phyloP scores from a whole-genome alignment of 1,284 basidiomycete genomes.

The Cutaneotrichosporon arboriforme region DNA sequence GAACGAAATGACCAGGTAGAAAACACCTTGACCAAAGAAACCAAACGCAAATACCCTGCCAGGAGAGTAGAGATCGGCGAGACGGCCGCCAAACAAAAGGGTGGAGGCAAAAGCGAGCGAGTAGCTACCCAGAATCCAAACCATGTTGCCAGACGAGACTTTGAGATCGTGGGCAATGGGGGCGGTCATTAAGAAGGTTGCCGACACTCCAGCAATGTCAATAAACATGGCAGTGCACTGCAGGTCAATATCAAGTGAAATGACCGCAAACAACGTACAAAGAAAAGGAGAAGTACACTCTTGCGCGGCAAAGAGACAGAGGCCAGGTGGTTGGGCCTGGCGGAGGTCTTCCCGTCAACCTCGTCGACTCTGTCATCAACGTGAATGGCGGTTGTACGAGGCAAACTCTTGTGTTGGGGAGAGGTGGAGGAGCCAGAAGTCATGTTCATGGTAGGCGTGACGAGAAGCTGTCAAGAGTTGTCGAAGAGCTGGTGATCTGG shows the following conservation, averaged over 20 bases:
- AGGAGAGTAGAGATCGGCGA: conserved; percentile 42
- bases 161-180: conserved; percentile 37
- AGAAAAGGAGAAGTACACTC: conserved; percentile 32
- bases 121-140: conserved; percentile 41
- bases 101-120: conserved; percentile 30
- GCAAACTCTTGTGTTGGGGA: too few relatives aligned
- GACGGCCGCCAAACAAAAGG: conserved; percentile 38
- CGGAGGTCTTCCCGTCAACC: too few relatives aligned
- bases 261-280: conserved; percentile 17
- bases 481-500: too few relatives aligned
- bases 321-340: too few relatives aligned
- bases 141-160: conserved; percentile 27
- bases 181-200: conserved; percentile 42
- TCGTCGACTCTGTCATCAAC: too few relatives aligned
- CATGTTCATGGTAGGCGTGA: too few relatives aligned
- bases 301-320: too few relatives aligned
- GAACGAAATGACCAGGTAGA: conserved; percentile 45
- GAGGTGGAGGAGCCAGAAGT: too few relatives aligned
- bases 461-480: too few relatives aligned
- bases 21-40: conserved; percentile 36
- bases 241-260: neutral
- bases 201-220: conserved; percentile 37
- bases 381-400: too few relatives aligned
- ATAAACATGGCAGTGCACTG: conserved; percentile 31
- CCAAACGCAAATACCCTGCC: conserved; percentile 38